Conservation (phyloP, 176 grass and related monocot species). For the Echinochloa phyllopogon region DNA sequence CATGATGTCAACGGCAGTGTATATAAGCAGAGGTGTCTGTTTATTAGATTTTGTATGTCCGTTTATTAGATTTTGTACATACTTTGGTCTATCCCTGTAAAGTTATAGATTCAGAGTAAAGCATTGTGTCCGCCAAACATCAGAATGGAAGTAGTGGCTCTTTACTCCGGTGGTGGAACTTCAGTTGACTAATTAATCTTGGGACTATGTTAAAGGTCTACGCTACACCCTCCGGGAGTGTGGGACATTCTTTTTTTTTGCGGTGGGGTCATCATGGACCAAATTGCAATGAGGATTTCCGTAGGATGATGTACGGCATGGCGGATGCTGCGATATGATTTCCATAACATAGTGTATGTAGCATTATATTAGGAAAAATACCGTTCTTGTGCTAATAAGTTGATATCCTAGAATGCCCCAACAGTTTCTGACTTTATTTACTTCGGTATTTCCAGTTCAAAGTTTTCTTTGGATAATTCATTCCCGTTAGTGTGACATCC, state of each 20-base stretch:
- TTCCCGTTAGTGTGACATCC: not conserved
- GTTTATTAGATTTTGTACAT: constrained; percentile 13
- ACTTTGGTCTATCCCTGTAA: not conserved
- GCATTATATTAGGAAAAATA: not conserved
- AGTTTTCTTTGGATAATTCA: not conserved
- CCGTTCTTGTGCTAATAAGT: not conserved
- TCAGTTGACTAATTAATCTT: not conserved
- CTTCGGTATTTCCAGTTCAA: not conserved
- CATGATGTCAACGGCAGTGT: not conserved
- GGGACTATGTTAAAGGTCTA: not conserved
- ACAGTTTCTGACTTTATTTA: not conserved
- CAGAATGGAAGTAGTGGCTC: not conserved
- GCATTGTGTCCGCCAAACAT: not conserved
- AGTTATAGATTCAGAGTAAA: not conserved
- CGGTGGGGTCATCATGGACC: not conserved
- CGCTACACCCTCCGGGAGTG: not conserved
- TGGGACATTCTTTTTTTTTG: not conserved
- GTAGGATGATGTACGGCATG: not conserved
- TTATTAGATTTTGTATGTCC: constrained; percentile 11
- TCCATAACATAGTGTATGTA: not conserved
- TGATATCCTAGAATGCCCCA: not conserved
- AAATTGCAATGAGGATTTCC: not conserved
- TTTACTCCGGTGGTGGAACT: not conserved
- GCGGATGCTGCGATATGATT: not conserved
- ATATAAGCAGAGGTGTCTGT: constrained; percentile 1